Evolutionary conservation across 2,329 filamentous ascomycete genomes (phyloP).

Genomic region (Pestalotiopsis sp.): DNA sequence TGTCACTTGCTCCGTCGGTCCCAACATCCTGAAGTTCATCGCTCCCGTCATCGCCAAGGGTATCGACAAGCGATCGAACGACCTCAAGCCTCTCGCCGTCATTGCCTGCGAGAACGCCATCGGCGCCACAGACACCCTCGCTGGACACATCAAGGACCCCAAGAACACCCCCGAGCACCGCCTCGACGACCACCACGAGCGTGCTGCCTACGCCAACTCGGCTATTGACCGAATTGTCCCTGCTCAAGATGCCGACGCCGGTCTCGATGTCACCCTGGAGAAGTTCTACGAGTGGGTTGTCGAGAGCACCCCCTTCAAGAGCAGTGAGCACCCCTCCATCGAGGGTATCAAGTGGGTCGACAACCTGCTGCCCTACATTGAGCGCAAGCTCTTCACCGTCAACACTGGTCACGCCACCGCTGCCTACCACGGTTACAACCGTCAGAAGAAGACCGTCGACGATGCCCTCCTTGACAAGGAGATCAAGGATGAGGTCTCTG

Average conservation of each 20-base stretch:
- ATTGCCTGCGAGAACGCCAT: constrained; percentile 99
- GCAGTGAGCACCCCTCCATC: constrained; percentile 69
- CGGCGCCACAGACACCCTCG: constrained; percentile 86
- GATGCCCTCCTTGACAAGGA: constrained; percentile 80
- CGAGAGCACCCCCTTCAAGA: constrained; percentile 80
- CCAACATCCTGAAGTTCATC: constrained; percentile 94
- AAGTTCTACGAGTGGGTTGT: constrained; percentile 99
- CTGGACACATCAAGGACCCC: constrained; percentile 74
- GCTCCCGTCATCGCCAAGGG: constrained; percentile 94
- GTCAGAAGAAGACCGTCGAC: constrained; percentile 83
- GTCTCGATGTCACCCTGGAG: constrained; percentile 91
- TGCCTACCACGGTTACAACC: constrained; percentile 90
- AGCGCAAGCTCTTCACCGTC: constrained; percentile 99
- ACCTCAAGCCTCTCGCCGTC: constrained; percentile 72
- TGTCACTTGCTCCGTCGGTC: constrained; percentile 95
- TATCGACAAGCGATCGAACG: constrained; percentile 71
- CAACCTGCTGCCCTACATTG: constrained; percentile 90
- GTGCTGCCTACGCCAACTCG: constrained; percentile 92
- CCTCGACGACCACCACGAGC: constrained; percentile 66
- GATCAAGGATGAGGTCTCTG: constrained; percentile 78
- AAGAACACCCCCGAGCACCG: constrained; percentile 69
- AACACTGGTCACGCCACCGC: constrained; percentile 97
- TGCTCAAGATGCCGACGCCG: constrained; percentile 76
- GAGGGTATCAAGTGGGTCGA: constrained; percentile 91
- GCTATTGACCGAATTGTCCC: constrained; percentile 98